Evolutionary conservation across 148 eudicot genomes (phyloP).

Genomic region (Vaccinium corymbosum): DNA sequence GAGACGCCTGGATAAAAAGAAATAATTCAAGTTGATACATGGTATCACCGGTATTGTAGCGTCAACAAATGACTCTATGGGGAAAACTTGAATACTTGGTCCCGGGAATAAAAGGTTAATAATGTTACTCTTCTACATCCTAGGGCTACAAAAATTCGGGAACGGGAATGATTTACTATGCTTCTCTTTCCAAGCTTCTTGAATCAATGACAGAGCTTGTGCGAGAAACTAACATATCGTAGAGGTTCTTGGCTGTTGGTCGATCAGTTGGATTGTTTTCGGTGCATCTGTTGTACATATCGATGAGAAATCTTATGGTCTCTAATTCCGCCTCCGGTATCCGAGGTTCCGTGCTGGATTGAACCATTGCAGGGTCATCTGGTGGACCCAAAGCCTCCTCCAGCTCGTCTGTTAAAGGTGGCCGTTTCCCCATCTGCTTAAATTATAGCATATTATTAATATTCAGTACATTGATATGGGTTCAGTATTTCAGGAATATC

Average conservation of each 20-base stretch:
- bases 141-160: constrained; percentile 26
- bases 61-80: neutral
- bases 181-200: constrained; percentile 26
- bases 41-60: neutral
- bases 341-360: constrained; percentile 29
- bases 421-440: constrained; percentile 71
- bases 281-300: constrained; percentile 56
- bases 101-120: neutral
- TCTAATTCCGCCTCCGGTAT: constrained; percentile 42
- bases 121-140: constrained; percentile 13
- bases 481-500: neutral
- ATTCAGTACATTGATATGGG: neutral
- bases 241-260: constrained; percentile 57
- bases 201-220: constrained; percentile 32
- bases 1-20: neutral
- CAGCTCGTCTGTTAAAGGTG: constrained; percentile 54
- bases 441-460: constrained; percentile 1
- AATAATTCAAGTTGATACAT: constrained; percentile 5
- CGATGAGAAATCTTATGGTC: constrained; percentile 48
- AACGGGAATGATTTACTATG: constrained; percentile 12
- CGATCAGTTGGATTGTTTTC: constrained; percentile 63
- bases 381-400: constrained; percentile 37
- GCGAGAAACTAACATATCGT: constrained; percentile 44
- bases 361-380: constrained; percentile 34
- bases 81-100: constrained; percentile 11